A percentile compares a stretch with the other conserved stretches of the same genome.
Evolutionary conservation across 2,329 filamentous ascomycete species (phyloP).

Genomic region (Pseudogymnoascus sp.): DNA sequence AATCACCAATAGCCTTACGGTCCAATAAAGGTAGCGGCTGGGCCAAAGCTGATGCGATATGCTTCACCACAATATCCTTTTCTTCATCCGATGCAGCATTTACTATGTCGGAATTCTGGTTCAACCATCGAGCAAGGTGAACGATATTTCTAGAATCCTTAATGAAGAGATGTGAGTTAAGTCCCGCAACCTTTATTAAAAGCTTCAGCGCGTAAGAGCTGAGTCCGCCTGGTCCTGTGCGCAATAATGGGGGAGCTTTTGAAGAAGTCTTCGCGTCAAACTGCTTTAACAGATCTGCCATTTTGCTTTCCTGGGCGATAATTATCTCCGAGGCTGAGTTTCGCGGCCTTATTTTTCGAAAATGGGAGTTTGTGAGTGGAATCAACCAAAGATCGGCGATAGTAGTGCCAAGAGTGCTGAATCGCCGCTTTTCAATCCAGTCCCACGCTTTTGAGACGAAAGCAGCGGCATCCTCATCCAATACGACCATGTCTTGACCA

Average conservation of each 20-base stretch:
- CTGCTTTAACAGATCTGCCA: constrained; percentile 16
- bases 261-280: constrained; percentile 10
- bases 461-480: background rate
- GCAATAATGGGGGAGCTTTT: constrained; percentile 11
- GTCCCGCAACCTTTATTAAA: background rate
- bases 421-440: background rate
- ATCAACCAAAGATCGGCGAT: background rate
- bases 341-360: constrained; percentile 18
- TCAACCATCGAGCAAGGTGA: constrained; percentile 15
- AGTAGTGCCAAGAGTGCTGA: background rate
- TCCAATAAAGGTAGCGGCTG: background rate
- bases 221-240: constrained; percentile 6
- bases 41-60: background rate
- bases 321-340: constrained; percentile 8
- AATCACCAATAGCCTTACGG: background rate
- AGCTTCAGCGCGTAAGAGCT: background rate
- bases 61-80: background rate
- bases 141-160: constrained; percentile 11
- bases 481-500: background rate
- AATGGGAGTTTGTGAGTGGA: constrained; percentile 14
- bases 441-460: background rate
- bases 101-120: constrained; percentile 7
- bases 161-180: constrained; percentile 8
- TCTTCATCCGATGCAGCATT: constrained; percentile 1
- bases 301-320: constrained; percentile 8